Conservation (phyloP, 1,139 yeast species). For the Pneumocystis oryctolagi region DNA sequence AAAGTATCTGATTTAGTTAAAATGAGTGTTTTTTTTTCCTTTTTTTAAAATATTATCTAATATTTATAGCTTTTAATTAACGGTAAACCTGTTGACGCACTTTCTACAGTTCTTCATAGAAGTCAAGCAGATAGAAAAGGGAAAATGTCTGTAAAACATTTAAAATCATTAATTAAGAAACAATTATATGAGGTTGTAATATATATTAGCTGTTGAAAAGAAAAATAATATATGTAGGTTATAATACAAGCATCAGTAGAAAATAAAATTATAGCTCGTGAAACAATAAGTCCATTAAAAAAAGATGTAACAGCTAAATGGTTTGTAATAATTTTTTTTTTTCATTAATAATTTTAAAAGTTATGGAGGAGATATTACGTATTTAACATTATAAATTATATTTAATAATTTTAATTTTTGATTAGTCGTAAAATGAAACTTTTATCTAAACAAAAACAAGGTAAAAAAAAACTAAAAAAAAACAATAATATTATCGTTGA, state of each 20-base stretch:
- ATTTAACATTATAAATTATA: not conserved
- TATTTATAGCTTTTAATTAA: constrained; percentile 47
- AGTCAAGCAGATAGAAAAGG: constrained; percentile 63
- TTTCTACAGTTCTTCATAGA: constrained; percentile 76
- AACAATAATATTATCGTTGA: constrained; percentile 45
- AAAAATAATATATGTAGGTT: not conserved
- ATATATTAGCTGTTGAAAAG: not conserved
- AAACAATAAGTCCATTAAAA: constrained; percentile 81
- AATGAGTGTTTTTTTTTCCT: constrained; percentile 34
- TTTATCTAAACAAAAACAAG: constrained; percentile 79
- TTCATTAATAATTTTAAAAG: constrained; percentile 52
- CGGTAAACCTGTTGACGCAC: constrained; percentile 80
- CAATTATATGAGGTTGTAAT: constrained; percentile 66
- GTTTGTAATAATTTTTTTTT: not conserved
- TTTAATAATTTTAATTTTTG: not conserved
- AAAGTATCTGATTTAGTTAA: constrained; percentile 66
- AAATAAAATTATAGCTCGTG: constrained; percentile 70
- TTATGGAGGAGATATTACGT: constrained; percentile 83
- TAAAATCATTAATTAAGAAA: constrained; percentile 60
- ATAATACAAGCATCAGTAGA: constrained; percentile 86
- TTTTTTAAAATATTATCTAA: not conserved
- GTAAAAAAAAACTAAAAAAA: constrained; percentile 71
- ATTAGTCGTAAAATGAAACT: constrained; percentile 59
- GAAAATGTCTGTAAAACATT: constrained; percentile 64
- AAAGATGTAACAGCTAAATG: constrained; percentile 43